A percentile compares a stretch with the other conserved stretches of the same genome.
phyloP scores from a whole-genome alignment of 805 yeast genomes.

The Ogataea trehalophila region DNA sequence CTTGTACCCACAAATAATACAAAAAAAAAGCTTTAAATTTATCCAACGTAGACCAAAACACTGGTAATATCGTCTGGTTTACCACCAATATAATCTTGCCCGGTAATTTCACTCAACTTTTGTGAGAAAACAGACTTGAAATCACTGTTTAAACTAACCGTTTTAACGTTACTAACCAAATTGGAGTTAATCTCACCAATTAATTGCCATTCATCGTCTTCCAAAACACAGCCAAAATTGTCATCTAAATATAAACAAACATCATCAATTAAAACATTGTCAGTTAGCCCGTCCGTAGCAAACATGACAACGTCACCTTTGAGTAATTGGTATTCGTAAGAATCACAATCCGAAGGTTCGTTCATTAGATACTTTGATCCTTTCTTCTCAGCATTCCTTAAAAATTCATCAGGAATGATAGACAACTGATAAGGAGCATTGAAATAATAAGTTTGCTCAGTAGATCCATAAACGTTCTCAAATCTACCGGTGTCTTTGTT shows the following conservation, averaged over 20 bases:
- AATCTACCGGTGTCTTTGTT: slow-evolving; percentile 34
- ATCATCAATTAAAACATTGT: slow-evolving; percentile 71
- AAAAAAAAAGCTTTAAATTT: background rate
- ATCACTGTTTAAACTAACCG: slow-evolving; percentile 64
- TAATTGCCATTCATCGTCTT: slow-evolving; percentile 16
- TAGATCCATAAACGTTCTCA: slow-evolving; percentile 48
- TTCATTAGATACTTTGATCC: slow-evolving; percentile 68
- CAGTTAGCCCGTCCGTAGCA: slow-evolving; percentile 93
- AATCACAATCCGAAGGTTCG: slow-evolving; percentile 64
- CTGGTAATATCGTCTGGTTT: slow-evolving; percentile 93
- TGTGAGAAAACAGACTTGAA: slow-evolving; percentile 86
- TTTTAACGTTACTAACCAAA: slow-evolving; percentile 63
- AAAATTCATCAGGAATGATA: slow-evolving; percentile 64
- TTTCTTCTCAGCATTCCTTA: slow-evolving; percentile 46
- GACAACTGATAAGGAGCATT: slow-evolving; percentile 92
- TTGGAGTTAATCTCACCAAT: slow-evolving; percentile 43
- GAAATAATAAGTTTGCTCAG: slow-evolving; percentile 78
- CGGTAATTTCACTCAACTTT: slow-evolving; percentile 60
- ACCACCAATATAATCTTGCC: slow-evolving; percentile 78
- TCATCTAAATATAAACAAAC: slow-evolving; percentile 66
- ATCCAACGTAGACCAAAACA: slow-evolving; percentile 60
- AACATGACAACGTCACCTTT: slow-evolving; percentile 74
- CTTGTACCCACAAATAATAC: background rate
- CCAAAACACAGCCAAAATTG: slow-evolving; percentile 28
- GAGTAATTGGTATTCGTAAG: slow-evolving; percentile 57